Percentiles rank a stretch among this genome's conserved stretches.
phyloP scores from a whole-genome alignment of 352 stramenopile species.

The Pythium dissimile region DNA sequence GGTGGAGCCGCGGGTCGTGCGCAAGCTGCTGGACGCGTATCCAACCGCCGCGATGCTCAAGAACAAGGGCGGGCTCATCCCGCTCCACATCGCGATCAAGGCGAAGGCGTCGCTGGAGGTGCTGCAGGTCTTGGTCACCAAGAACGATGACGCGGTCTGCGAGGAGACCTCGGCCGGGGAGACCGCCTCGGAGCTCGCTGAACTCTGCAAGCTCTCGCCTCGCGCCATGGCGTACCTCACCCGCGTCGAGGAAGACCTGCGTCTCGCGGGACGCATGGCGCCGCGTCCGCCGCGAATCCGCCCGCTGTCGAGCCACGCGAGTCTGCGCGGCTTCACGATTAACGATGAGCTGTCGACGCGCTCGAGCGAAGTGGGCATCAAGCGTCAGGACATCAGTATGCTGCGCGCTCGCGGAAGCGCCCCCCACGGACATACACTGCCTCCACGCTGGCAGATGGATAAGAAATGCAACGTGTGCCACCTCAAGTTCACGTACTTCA shows the following conservation, averaged over 20 bases:
- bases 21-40: constrained; percentile 62
- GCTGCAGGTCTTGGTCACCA: constrained; percentile 46
- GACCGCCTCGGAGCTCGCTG: constrained; percentile 62
- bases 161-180: constrained; percentile 71
- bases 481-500: constrained; percentile 85
- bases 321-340: constrained; percentile 10
- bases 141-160: constrained; percentile 45
- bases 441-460: constrained; percentile 67
- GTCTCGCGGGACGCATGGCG: constrained; percentile 37
- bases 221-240: constrained; percentile 51
- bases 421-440: constrained; percentile 23
- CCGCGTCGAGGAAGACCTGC: constrained; percentile 41
- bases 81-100: constrained; percentile 83
- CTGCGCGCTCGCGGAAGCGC: constrained; percentile 7
- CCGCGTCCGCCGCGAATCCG: constrained; percentile 52
- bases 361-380: neutral
- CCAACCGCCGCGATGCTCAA: constrained; percentile 47
- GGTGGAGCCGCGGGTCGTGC: constrained; percentile 60
- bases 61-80: constrained; percentile 76
- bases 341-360: neutral
- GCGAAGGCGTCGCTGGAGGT: constrained; percentile 66
- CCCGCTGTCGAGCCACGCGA: constrained; percentile 18
- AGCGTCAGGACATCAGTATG: constrained; percentile 10
- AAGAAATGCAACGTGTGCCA: constrained; percentile 82
- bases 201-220: constrained; percentile 40